Evolutionary conservation across 441 rosid genomes (phyloP), one percentile per base, ranked within the genome.

Genomic region (Euphorbia celastroides): DNA sequence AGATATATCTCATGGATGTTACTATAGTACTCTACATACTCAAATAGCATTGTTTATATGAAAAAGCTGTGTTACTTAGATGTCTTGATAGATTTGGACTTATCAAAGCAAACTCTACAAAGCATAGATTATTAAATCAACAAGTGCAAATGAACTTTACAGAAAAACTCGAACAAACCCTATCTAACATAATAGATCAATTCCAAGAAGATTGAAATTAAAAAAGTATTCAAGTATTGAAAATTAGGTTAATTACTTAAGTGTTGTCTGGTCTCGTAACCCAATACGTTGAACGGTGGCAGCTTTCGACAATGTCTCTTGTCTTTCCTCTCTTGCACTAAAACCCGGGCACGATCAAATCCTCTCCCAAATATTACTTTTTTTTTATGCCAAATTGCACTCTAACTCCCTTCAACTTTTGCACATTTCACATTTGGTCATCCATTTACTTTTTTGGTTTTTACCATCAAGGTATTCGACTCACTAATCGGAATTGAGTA

Each of bases 271-370:
- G 85, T 83, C 86, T 71, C 84, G 83, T 76, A 74, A 78, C 81
- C 85, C 90, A 74, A 80, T 79, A 81, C 78, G 78, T 88, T 87
- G 82, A 85, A 83, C 75, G 82, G 85, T 87, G 90, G 86, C 85
- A 78, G 88, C 93, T 88, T 88, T 88, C 81, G 73, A 78, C 81
- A 83, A 76, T 77, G 78, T 80, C 78, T 75, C 78, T 76, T 48
- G 74, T 59, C 64, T 64, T 32, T 57, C 65, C 10, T 67, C 57
- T 50, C 50, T 55, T 54, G 83, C 86, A 77, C 86, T 76, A 81
- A 83, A 80, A 79, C 54, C 74, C 77, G 72, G 77, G 84, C 70
- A 77, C 68, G 79, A 86, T 80, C 82, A 67, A 62, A 83, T 70
- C 73, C 64, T 68, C 59, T 63, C 69, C 73, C 27, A 32, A 17